Base-by-base conservation (phyloP, 805 yeast species). In the Lipomyces sp. region DNA sequence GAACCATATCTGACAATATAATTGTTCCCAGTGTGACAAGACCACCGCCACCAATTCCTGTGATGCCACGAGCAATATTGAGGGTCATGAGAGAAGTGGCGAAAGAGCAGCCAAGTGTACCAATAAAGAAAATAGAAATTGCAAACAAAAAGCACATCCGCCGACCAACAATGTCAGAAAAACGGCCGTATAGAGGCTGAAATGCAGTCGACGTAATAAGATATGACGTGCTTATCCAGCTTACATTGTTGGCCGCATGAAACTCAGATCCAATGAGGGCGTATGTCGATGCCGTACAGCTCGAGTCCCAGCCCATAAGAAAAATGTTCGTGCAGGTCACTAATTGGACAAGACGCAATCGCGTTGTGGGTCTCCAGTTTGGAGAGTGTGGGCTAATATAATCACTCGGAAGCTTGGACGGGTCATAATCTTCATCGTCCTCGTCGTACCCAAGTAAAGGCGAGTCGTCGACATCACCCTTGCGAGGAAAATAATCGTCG, bases 21-120 rank as follows among this genome's bases (percentile, higher is more conserved):
- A 88, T 84, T 6, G 95, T 83, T 19, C 87, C 78, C 60, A 87
- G 71, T 0, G 91, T 76, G 47, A 83, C 79, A 61, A 88, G 77
- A 1, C 96, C 96, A 6, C 95, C 93, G 14, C 95, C 95, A 14
- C 96, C 96, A 50, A 86, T 76, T n/a, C 96, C 96, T 22, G 95
- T 82, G 45, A 88, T 73, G 53, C 86, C 83, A 59, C 95, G 74
- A 13, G 61, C 61, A 35, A 57, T 48, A 35, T 55, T 57, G 19
- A 57, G 46, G 16, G 60, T 55, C 43, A 57, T 24, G 3, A 57
- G 44, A 18, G 60, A 45, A 11, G 52, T 55, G 5, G 60, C 60
- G 52, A 57, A 46, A 16, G 56, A 50, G 47, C 60, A 57, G 39
- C 61, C 59, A 28, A 61, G 53, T 10, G 56, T 53, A 22, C 63